These are phyloP conservation scores for Thermoascus crustaceus DNA, from an alignment of 2,329 filamentous ascomycete species.

Conservation along the genomic window DNA sequence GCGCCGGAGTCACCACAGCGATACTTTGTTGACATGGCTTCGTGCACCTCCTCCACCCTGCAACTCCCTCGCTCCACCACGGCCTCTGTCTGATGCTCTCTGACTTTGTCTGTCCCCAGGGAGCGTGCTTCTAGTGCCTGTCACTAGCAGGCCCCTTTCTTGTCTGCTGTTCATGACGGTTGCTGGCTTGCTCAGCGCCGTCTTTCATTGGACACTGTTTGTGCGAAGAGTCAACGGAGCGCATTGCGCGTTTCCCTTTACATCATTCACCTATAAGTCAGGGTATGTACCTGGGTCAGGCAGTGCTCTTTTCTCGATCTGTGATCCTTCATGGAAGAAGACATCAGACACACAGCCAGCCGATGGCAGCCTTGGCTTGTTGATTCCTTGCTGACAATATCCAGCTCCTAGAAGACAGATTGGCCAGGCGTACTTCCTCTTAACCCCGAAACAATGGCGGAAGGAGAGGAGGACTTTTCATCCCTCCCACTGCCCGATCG, in stretches of 20 bases:
- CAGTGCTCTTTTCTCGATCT: too few relatives aligned
- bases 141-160: too few relatives aligned
- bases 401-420: neutral
- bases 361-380: too few relatives aligned
- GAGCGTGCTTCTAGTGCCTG: too few relatives aligned
- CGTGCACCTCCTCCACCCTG: constrained; percentile 2
- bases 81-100: neutral
- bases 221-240: neutral
- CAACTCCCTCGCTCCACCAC: constrained; percentile 1
- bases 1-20: constrained; percentile 18
- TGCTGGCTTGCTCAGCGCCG: too few relatives aligned
- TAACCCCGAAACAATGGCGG: constrained; percentile 28
- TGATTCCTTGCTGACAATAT: too few relatives aligned
- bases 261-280: neutral
- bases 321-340: too few relatives aligned
- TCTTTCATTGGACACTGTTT: neutral
- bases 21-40: constrained; percentile 15
- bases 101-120: neutral
- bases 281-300: too few relatives aligned
- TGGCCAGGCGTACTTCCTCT: neutral
- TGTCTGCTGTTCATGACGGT: too few relatives aligned
- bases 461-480: constrained; percentile 37
- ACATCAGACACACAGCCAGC: too few relatives aligned
- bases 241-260: neutral
- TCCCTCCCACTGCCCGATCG: constrained; percentile 35